Percentiles rank a stretch among this genome's conserved stretches.
These are phyloP conservation scores for Mollisiaceae sp. DNA, from an alignment of 2,329 filamentous ascomycete genomes.

Conservation along the genomic window DNA sequence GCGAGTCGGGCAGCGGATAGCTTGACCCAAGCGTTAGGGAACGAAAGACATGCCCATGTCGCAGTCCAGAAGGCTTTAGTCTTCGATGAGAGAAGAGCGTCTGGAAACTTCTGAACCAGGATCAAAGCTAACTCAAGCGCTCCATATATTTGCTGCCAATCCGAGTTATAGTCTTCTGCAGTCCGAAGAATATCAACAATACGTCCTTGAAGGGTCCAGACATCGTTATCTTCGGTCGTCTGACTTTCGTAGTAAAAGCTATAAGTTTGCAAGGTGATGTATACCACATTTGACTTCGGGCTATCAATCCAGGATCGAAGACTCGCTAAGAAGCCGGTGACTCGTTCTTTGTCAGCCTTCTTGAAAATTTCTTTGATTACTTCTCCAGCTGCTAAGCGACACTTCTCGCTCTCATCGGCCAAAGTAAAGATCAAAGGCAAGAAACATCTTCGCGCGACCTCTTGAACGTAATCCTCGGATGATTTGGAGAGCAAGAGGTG, in stretches of 20 bases:
- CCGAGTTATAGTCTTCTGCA: constrained; percentile 58
- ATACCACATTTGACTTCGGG: constrained; percentile 71
- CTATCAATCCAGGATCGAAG: constrained; percentile 77
- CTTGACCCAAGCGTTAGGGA: constrained; percentile 76
- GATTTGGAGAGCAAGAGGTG: constrained; percentile 87
- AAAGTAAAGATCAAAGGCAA: constrained; percentile 84
- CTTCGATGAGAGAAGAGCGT: constrained; percentile 63
- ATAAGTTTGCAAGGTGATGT: constrained; percentile 80
- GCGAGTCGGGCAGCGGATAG: constrained; percentile 76
- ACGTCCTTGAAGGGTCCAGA: constrained; percentile 54
- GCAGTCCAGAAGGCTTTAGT: constrained; percentile 72
- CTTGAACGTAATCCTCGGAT: constrained; percentile 79
- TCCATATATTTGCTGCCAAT: constrained; percentile 77
- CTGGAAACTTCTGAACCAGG: constrained; percentile 69
- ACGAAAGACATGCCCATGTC: constrained; percentile 71
- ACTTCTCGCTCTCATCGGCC: constrained; percentile 84
- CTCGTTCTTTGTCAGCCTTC: constrained; percentile 74
- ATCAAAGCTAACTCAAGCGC: constrained; percentile 72
- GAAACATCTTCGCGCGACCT: constrained; percentile 82
- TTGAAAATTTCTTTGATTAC: constrained; percentile 82
- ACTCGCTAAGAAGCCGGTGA: constrained; percentile 71
- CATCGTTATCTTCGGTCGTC: constrained; percentile 64
- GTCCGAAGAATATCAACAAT: constrained; percentile 56
- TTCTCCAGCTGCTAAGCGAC: constrained; percentile 79
- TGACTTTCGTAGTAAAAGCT: constrained; percentile 80